A percentile compares a stretch with the other conserved stretches of the same genome.
Conservation (phyloP, 306 rosid species). For the cucumber (Cucumis sativus) region Cucumber_9930_V3 NC_026659.2:29145501-29146000, state of each 20-base stretch:
- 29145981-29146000: background rate
- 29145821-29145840: slow-evolving; percentile 86
- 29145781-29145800: background rate
- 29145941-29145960: slow-evolving; percentile 19
- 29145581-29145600: no score
- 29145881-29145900: slow-evolving; percentile 56
- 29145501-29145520: no score
- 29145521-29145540: no score
- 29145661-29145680: no score
- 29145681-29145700: no score
- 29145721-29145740: background rate
- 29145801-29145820: slow-evolving; percentile 21
- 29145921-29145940: slow-evolving; percentile 99
- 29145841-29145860: slow-evolving; percentile 68
- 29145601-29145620: no score
- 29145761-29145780: background rate
- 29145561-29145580: no score
- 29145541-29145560: no score
- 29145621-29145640: no score
- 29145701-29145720: background rate
- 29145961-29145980: slow-evolving; percentile 13
- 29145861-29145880: slow-evolving; percentile 94
- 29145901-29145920: slow-evolving; percentile 75
- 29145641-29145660: no score
- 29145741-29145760: background rate